These are phyloP conservation scores for Alternaria brassicae DNA, from an alignment of 2,329 filamentous ascomycete genomes.

Conservation along the genomic window DNA sequence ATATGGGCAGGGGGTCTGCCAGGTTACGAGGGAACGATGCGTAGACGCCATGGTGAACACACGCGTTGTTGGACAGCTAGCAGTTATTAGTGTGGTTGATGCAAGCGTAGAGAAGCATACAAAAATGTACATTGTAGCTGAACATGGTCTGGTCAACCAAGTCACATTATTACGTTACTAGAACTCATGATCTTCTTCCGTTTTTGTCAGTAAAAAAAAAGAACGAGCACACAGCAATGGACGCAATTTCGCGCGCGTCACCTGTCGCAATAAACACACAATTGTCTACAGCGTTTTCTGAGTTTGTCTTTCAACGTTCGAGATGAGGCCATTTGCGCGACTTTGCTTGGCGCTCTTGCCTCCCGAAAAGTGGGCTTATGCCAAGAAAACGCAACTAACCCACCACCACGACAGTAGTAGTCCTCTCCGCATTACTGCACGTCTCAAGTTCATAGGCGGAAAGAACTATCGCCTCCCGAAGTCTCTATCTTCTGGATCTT, in stretches of 20 bases:
- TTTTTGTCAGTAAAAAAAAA: not conserved
- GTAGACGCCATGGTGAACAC: not conserved
- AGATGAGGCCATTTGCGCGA: slow-evolving; percentile 12
- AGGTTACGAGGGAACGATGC: not conserved
- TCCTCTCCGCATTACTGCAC: not conserved
- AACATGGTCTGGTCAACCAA: not conserved
- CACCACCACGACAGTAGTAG: not conserved
- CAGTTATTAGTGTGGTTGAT: not conserved
- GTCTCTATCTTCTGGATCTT: not conserved
- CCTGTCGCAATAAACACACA: not conserved
- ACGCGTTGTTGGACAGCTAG: not conserved
- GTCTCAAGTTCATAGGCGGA: not conserved
- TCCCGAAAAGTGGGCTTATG: not conserved
- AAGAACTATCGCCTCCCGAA: not conserved
- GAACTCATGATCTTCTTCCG: not conserved
- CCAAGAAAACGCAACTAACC: not conserved
- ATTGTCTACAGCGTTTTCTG: not conserved
- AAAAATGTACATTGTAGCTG: not conserved
- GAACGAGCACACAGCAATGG: not conserved
- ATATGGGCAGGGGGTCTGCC: not conserved
- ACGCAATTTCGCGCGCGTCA: slow-evolving; percentile 5
- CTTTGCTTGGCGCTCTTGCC: slow-evolving; percentile 2
- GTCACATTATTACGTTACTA: not conserved
- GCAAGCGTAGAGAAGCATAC: not conserved
- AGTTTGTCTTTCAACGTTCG: not conserved